Evolutionary conservation across 2,329 filamentous ascomycete species (phyloP), one percentile per base, ranked within the genome.

Genomic region (Talaromyces sp.): DNA sequence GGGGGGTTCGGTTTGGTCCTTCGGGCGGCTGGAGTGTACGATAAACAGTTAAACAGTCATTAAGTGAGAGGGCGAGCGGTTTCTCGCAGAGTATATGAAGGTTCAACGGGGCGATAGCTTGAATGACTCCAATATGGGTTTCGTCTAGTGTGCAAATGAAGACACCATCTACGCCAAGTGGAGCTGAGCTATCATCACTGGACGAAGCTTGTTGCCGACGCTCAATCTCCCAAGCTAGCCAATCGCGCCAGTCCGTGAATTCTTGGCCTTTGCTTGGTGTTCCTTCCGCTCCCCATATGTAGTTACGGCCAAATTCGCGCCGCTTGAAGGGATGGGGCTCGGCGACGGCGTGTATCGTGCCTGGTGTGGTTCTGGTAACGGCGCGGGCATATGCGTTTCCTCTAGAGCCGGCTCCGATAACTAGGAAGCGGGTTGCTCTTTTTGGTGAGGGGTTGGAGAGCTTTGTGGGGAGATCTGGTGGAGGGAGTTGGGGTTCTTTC

Each of bases 51-150:
- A 96, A 76, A 67, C 91, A 97, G 64, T 94, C 91, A 16, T 80
- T 72, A 24, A 97, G 76, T 0, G 84, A 88, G 19, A 90, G 91
- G 0, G 91, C 90, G 49, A 99, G 76, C 2, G 94, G 94, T 75
- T 99, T 99, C 79, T 99, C 94, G 70, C 91, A 95, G 80, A 97
- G 89, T 58, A 97, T 85, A 70, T 97, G 91, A 43, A 97, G 75
- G 2, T 79, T 82, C 68, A 77, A 75, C 11, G 83, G 83, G 1
- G 89, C 87, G 47, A 96, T 80, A 1, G 85, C 88, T 39, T 87
- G 80, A 19, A 96, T 82, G 43, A 93, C 90, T 51, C 91, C 87
- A 45, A 86, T 86, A 72, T 99, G 94, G 76, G 90, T 87, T 73
- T 96, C 89, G 71, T 99, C 94, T 9, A 93, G 80, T 2, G 95